Evolutionary conservation across 2,329 filamentous ascomycete species (phyloP).

Genomic region (Diaporthe helianthi): DNA sequence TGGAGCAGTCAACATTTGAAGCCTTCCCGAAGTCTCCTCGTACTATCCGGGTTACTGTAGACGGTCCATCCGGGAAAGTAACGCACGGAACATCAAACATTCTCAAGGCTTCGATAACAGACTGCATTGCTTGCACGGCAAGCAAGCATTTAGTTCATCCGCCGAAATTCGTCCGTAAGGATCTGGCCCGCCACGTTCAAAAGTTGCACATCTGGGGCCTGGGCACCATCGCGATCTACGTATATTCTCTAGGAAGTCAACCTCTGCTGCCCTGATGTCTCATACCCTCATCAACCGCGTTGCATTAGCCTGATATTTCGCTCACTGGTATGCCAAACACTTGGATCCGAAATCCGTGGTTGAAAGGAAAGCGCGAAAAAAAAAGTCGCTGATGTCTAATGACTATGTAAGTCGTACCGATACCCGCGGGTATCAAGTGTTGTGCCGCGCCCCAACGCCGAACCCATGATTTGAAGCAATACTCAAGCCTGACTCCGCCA

Average conservation of each 20-base stretch:
- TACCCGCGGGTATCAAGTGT: not conserved
- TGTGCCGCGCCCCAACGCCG: slow-evolving; percentile 11
- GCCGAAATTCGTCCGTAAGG: too few species aligned
- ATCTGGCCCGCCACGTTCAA: not conserved
- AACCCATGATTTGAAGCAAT: slow-evolving; percentile 11
- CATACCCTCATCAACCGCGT: not conserved
- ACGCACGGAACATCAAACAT: too few species aligned
- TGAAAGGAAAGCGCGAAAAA: not conserved
- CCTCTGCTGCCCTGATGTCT: not conserved
- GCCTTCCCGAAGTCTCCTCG: too few species aligned
- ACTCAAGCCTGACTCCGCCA: not conserved
- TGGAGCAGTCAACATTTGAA: too few species aligned
- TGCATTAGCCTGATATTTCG: not conserved
- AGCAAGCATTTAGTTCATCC: too few species aligned
- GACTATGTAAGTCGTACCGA: slow-evolving; percentile 2
- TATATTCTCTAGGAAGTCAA: not conserved
- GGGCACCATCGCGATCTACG: too few species aligned
- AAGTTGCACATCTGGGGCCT: not conserved
- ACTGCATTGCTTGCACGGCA: too few species aligned
- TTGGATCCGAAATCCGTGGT: not conserved
- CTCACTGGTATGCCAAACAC: slow-evolving; percentile 31
- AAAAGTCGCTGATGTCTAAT: slow-evolving; percentile 22
- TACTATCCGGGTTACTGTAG: too few species aligned
- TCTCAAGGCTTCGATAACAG: too few species aligned
- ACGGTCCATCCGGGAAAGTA: too few species aligned